Evolutionary conservation across 164 flowering plant genomes (phyloP), one percentile per base, ranked within the genome.

Genomic region (Liquidambar formosana): DNA sequence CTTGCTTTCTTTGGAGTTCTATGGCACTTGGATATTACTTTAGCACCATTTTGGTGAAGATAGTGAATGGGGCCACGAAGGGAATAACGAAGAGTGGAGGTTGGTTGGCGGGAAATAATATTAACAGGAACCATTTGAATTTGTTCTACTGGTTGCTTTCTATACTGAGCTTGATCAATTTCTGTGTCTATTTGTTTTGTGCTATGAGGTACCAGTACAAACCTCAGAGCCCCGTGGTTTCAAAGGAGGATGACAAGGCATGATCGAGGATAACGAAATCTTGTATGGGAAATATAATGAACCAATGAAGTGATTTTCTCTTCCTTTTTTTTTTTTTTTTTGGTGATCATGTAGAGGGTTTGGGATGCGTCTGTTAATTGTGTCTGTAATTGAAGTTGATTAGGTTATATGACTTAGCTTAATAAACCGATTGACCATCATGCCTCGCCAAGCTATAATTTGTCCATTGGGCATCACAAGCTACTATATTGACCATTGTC

Each of bases 111-210:
- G 87, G 88, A 44, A 81, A 83, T 19, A 83, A 85, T 47, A 67
- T 87, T 49, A 87, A 87, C 56, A 69, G 70, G 71, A 82, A 82
- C 73, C 82, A 82, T 66, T 48, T 86, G 74, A 78, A 87, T 75
- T 80, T 87, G 1, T 87, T 87, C 75, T 87, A 77, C 63, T 77
- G 79, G 83, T 61, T 87, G 75, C 84, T 87, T 38, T 59, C 88
- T 3, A 38, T 74, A 1, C 61, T 87, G 58, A 85, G 86, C 63
- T 47, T 82, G 48, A 19, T 83, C 47, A 87, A 85, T 57, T 83
- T 83, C 68, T 69, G 54, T 14, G 45, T 75, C 41, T 87, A 83
- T 53, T 66, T 87, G 73, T 66, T 74, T 63, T 76, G 78, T 61
- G 78, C 91, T 18, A 82, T 27, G 52, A 70, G 82, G 76, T 87